Evolutionary conservation across 2,329 filamentous ascomycete species (phyloP).

Genomic region (Alternaria alternata): DNA sequence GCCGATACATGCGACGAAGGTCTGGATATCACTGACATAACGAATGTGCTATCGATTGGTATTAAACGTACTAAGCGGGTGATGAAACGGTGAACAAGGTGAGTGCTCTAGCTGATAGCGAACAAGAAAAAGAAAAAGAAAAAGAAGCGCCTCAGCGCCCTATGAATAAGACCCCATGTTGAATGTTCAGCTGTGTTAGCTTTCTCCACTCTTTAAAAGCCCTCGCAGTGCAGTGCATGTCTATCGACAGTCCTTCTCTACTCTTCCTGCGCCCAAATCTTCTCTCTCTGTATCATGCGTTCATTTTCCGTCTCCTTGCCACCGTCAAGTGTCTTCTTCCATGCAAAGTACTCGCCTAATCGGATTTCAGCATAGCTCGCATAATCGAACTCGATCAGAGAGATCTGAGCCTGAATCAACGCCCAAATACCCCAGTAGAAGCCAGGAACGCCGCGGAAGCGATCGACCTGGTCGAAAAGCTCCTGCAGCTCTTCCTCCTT

Average conservation of each 20-base stretch:
- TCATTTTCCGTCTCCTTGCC: slow-evolving; percentile 67
- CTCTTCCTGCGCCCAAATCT: slow-evolving; percentile 74
- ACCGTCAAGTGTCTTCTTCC: slow-evolving; percentile 78
- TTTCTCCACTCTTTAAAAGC: background rate
- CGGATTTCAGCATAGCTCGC: slow-evolving; percentile 86
- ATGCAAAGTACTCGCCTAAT: slow-evolving; percentile 91
- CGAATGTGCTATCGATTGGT: slow-evolving; percentile 4
- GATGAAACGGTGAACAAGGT: slow-evolving; percentile 1
- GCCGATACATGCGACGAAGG: too few species aligned
- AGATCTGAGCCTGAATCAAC: slow-evolving; percentile 91
- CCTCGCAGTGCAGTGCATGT: background rate
- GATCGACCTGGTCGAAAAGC: slow-evolving; percentile 82
- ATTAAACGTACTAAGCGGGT: slow-evolving; percentile 10
- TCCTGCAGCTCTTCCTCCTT: slow-evolving; percentile 69
- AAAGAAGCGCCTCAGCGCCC: slow-evolving; percentile 2
- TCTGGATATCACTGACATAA: background rate
- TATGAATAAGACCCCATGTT: slow-evolving; percentile 6
- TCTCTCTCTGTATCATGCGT: slow-evolving; percentile 71
- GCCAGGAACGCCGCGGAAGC: slow-evolving; percentile 87
- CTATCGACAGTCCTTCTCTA: slow-evolving; percentile 11
- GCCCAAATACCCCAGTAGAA: slow-evolving; percentile 96
- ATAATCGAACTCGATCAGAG: slow-evolving; percentile 96
- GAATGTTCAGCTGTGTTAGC: slow-evolving; percentile 9
- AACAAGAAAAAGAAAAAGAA: slow-evolving; percentile 3
- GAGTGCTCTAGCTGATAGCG: slow-evolving; percentile 7